Base-by-base conservation (phyloP, 768 basidiomycete genomes). In the Collybiopsis confluens region DNA sequence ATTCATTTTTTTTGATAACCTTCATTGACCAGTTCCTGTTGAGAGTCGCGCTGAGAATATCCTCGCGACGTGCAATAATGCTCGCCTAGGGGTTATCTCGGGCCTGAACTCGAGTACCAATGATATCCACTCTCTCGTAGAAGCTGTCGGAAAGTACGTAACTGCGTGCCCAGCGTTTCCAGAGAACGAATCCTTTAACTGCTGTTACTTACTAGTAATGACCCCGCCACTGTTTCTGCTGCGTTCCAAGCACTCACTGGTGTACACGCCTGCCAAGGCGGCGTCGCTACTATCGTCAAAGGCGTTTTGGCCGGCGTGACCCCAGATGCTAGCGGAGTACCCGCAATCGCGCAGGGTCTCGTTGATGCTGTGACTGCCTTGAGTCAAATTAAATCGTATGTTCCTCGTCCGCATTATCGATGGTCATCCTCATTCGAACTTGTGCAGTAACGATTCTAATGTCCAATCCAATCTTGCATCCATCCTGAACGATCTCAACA, bases 1-100 rank as follows among this genome's bases (percentile, higher is more conserved):
- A 18, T 44, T 57, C 48, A 5, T 11, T 49, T 52, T 36, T 20
- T 35, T 44, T 10, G n/a, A 37, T n/a, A 4, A 45, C 20, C 11
- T 2, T 43, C 41, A 26, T 48, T 10, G 10, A 33, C 27, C 54
- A 57, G 53, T 54, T 10, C 52, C 58, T 7, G 41, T 50, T 10
- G 44, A 49, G 23, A 40, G 35, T 13, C 56, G 47, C 4, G 30
- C 30, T 13, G 47, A 48, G 52, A 13, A 41, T 30, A 21, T 20
- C 55, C 33, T 58, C 55, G 54, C 43, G 50, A 43, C 38, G 13
- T 67, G 68, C 54, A 65, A 64, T 44, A 53, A 61, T 18, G 62
- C 64, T 37, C 64, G 65, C 23, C 47, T 62, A 24, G 60, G 63
- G 30, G 65, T 61, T 24, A 63, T 67, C 28, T 51, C 54, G 18